These are phyloP conservation scores for Eutrema japonicum DNA, from an alignment of 345 rosid genomes.

Conservation along the genomic window DNA sequence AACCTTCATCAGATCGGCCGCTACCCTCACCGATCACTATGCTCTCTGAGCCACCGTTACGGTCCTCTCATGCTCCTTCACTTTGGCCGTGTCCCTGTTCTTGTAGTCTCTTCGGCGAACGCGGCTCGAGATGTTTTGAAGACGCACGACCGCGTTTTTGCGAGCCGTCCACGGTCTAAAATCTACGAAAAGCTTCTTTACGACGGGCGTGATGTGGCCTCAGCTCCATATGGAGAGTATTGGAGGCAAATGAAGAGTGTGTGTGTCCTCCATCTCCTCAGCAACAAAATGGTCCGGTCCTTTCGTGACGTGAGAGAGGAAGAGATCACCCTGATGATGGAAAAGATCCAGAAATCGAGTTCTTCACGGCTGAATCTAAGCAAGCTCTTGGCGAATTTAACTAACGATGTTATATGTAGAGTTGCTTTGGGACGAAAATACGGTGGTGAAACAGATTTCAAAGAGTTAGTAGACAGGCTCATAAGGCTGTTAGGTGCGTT, in stretches of 20 bases:
- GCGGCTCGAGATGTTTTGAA: conserved; percentile 53
- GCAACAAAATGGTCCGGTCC: conserved; percentile 51
- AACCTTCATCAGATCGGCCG: conserved; percentile 59
- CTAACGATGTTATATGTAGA: conserved; percentile 59
- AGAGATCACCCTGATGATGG: conserved; percentile 46
- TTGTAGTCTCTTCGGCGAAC: conserved; percentile 62
- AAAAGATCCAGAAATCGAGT: conserved; percentile 37
- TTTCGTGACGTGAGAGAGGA: conserved; percentile 49
- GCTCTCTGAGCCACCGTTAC: conserved; percentile 42
- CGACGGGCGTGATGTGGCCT: conserved; percentile 42
- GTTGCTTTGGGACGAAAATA: conserved; percentile 59
- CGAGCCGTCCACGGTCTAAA: conserved; percentile 49
- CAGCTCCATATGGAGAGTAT: conserved; percentile 64
- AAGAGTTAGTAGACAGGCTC: conserved; percentile 43
- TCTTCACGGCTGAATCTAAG: conserved; percentile 48
- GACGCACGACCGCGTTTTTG: conserved; percentile 57
- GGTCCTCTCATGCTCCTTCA: conserved; percentile 68
- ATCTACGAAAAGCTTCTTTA: conserved; percentile 46
- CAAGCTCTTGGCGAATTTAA: conserved; percentile 35
- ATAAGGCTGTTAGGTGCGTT: conserved; percentile 43
- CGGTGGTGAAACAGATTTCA: conserved; percentile 46
- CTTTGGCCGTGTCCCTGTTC: conserved; percentile 49
- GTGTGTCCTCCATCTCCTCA: conserved; percentile 53
- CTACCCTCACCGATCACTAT: conserved; percentile 52
- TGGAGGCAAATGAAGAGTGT: conserved; percentile 68